A percentile compares a stretch with the other conserved stretches of the same genome.
Conservation (phyloP, 768 basidiomycete genomes). For the Lactifluus hygrophoroides region DNA sequence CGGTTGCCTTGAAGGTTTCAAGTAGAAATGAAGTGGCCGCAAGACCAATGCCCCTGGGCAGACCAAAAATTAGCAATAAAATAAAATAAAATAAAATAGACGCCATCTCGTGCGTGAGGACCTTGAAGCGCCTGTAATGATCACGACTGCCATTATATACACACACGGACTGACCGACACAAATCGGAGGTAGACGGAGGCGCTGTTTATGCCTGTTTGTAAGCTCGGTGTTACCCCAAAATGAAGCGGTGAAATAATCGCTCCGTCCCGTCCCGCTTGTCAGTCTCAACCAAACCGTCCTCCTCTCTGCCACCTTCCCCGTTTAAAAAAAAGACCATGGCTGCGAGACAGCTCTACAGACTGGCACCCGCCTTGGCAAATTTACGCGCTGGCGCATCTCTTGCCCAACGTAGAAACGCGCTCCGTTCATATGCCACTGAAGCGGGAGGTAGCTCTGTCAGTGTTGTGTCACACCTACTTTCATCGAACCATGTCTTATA, state of each 20-base stretch:
- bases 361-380: slow-evolving; percentile 41
- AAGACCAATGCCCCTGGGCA: slow-evolving; percentile 60
- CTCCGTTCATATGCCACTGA: slow-evolving; percentile 60
- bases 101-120: slow-evolving; percentile 22
- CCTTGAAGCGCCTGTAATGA: slow-evolving; percentile 86
- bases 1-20: slow-evolving; percentile 49
- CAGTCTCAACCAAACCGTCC: neutral
- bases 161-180: slow-evolving; percentile 9
- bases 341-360: slow-evolving; percentile 55
- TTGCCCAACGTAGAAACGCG: slow-evolving; percentile 34
- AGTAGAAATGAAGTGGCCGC: slow-evolving; percentile 65
- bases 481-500: slow-evolving; percentile 21
- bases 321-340: slow-evolving; percentile 38
- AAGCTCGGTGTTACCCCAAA: neutral
- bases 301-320: slow-evolving; percentile 27
- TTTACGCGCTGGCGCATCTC: slow-evolving; percentile 37
- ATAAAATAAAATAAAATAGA: neutral
- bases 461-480: slow-evolving; percentile 33
- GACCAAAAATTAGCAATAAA: slow-evolving; percentile 17
- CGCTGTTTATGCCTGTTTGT: slow-evolving; percentile 12
- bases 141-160: slow-evolving; percentile 45
- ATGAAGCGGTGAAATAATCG: slow-evolving; percentile 1
- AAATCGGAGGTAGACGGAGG: slow-evolving; percentile 1
- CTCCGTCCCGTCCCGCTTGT: neutral
- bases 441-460: slow-evolving; percentile 38